phyloP scores from a whole-genome alignment of 495 filamentous ascomycete species.

The Bathelium albidoporum region DNA sequence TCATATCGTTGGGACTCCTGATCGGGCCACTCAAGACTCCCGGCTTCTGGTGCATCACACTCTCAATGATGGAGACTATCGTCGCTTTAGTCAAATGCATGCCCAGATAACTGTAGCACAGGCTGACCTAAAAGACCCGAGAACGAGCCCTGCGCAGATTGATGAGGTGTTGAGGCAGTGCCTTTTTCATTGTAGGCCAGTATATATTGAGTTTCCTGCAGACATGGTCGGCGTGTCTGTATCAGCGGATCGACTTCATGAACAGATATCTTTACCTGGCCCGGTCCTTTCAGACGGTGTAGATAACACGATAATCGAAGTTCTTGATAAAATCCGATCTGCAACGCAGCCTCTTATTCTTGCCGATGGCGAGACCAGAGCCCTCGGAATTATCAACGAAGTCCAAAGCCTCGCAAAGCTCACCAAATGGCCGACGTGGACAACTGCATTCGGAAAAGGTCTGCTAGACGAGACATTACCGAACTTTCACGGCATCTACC shows the following conservation, averaged over 20 bases:
- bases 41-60: conserved; percentile 37
- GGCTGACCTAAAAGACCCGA: conserved; percentile 29
- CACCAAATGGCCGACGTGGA: conserved; percentile 31
- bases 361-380: conserved; percentile 30
- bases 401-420: conserved; percentile 25
- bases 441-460: conserved; percentile 31
- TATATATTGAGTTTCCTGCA: conserved; percentile 37
- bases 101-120: conserved; percentile 34
- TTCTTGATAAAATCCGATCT: conserved; percentile 28
- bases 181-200: conserved; percentile 33
- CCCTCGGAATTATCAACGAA: conserved; percentile 24
- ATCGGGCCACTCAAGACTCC: conserved; percentile 24
- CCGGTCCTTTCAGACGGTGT: conserved; percentile 5
- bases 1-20: conserved; percentile 29
- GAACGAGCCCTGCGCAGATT: conserved; percentile 31
- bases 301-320: conserved; percentile 3
- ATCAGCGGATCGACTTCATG: neutral
- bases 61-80: conserved; percentile 36
- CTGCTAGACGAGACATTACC: conserved; percentile 31
- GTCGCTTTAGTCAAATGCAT: conserved; percentile 33
- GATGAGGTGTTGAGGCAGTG: conserved; percentile 33
- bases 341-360: conserved; percentile 32
- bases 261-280: conserved; percentile 13
- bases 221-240: conserved; percentile 32
- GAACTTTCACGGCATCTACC: conserved; percentile 33